phyloP scores from a whole-genome alignment of 345 rosid genomes.

The Brassica juncea region DNA sequence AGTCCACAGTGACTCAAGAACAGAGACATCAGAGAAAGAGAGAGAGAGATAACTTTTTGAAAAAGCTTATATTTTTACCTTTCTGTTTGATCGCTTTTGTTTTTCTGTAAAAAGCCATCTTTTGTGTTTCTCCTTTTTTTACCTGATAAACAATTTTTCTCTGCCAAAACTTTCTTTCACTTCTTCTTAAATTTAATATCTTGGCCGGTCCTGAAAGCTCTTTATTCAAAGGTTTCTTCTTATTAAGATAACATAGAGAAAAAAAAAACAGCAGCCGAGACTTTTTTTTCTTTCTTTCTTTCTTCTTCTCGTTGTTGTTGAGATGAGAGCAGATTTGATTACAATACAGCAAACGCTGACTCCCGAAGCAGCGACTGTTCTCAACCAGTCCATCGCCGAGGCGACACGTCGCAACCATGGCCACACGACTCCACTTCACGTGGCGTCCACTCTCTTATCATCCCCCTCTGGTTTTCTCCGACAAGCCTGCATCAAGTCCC shows the following conservation, averaged over 20 bases:
- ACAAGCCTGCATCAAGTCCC: constrained; percentile 96
- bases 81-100: constrained; percentile 31
- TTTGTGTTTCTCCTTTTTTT: constrained; percentile 32
- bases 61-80: constrained; percentile 34
- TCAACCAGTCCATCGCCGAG: constrained; percentile 86
- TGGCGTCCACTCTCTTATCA: constrained; percentile 82
- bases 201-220: constrained; percentile 33
- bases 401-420: constrained; percentile 90
- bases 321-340: constrained; percentile 91
- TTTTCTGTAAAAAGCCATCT: constrained; percentile 44
- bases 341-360: constrained; percentile 98
- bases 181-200: constrained; percentile 6
- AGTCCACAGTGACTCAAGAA: constrained; percentile 15
- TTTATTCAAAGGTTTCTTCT: constrained; percentile 36
- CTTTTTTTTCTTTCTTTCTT: neutral
- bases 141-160: constrained; percentile 6
- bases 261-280: neutral
- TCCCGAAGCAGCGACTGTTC: constrained; percentile 88
- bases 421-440: constrained; percentile 96
- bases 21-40: neutral
- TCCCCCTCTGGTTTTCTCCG: constrained; percentile 89
- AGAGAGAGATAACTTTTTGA: neutral
- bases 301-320: neutral
- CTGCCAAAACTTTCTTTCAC: neutral
- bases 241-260: constrained; percentile 10